Evolutionary conservation across 176 grass and related monocot species (phyloP).

Genomic region (Poa pratensis): DNA sequence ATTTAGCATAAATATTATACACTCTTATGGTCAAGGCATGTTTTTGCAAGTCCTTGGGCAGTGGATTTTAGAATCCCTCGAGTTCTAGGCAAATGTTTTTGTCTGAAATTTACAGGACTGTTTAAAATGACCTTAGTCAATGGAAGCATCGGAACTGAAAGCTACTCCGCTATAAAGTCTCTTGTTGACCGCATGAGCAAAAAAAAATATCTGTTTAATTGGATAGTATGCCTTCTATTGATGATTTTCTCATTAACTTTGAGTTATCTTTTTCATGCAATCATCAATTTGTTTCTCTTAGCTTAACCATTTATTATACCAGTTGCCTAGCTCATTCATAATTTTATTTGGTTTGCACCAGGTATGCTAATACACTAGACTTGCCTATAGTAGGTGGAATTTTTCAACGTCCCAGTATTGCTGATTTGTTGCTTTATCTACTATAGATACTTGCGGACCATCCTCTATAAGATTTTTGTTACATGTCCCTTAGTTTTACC

Average conservation of each 20-base stretch:
- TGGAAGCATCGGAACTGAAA: background rate
- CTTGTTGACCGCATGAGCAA: background rate
- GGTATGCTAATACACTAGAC: background rate
- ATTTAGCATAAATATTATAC: conserved; percentile 1
- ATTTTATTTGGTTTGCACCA: background rate
- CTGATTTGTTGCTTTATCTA: background rate
- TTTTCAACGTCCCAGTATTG: background rate
- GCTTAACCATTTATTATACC: conserved; percentile 20
- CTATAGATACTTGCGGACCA: background rate
- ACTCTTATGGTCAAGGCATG: conserved; percentile 18
- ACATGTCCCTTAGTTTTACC: conserved; percentile 13
- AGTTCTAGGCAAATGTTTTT: background rate
- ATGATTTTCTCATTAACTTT: background rate
- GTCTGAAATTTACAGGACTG: background rate
- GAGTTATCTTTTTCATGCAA: conserved; percentile 3
- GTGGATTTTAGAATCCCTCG: conserved; percentile 19
- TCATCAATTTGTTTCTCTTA: conserved; percentile 7
- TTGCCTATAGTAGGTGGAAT: background rate
- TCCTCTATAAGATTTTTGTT: conserved; percentile 7
- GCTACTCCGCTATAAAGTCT: background rate
- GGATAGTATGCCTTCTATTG: background rate
- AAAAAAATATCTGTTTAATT: conserved; percentile 25
- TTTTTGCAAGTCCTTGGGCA: background rate
- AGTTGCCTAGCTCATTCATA: conserved; percentile 7
- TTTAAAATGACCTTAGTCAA: conserved; percentile 17